A percentile compares a stretch with the other conserved stretches of the same genome.
Conservation (phyloP, 805 yeast genomes). For the Priceomyces medius region DNA sequence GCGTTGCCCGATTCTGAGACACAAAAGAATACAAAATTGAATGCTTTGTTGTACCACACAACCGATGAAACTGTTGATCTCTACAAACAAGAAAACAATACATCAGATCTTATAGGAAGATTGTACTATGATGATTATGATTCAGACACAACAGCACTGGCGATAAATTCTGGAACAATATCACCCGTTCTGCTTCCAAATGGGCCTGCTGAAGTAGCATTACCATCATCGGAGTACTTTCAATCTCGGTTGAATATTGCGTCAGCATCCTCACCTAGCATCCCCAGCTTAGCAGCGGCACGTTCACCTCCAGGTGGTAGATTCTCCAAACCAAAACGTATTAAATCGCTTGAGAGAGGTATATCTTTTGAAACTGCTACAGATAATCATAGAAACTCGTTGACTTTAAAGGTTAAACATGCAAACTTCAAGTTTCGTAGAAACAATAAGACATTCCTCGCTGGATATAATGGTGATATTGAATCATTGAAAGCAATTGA, state of each 20-base stretch:
- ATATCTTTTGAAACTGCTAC: slow-evolving; percentile 41
- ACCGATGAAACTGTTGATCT: slow-evolving; percentile 37
- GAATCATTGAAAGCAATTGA: slow-evolving; percentile 41
- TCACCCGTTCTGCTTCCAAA: slow-evolving; percentile 19
- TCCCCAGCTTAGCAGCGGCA: slow-evolving; percentile 7
- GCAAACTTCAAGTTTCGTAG: slow-evolving; percentile 44
- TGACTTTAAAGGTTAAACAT: slow-evolving; percentile 42
- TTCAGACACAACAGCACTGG: slow-evolving; percentile 25
- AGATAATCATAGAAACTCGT: slow-evolving; percentile 30
- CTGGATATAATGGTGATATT: slow-evolving; percentile 38
- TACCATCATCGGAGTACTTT: slow-evolving; percentile 12
- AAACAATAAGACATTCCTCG: slow-evolving; percentile 41
- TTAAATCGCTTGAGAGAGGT: slow-evolving; percentile 35
- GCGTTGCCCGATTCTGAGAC: slow-evolving; percentile 26
- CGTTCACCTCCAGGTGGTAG: slow-evolving; percentile 7
- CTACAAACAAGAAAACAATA: slow-evolving; percentile 36
- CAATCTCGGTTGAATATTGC: slow-evolving; percentile 7
- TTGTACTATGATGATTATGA: slow-evolving; percentile 45
- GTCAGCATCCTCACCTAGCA: slow-evolving; percentile 11
- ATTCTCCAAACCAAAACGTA: slow-evolving; percentile 13
- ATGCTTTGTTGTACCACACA: slow-evolving; percentile 39
- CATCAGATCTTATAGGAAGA: slow-evolving; percentile 41
- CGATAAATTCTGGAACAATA: slow-evolving; percentile 15
- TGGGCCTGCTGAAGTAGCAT: slow-evolving; percentile 3
- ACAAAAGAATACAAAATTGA: slow-evolving; percentile 34